Base-by-base conservation (phyloP, 2,329 filamentous ascomycete genomes). In the Coniochaeta sp. region DNA sequence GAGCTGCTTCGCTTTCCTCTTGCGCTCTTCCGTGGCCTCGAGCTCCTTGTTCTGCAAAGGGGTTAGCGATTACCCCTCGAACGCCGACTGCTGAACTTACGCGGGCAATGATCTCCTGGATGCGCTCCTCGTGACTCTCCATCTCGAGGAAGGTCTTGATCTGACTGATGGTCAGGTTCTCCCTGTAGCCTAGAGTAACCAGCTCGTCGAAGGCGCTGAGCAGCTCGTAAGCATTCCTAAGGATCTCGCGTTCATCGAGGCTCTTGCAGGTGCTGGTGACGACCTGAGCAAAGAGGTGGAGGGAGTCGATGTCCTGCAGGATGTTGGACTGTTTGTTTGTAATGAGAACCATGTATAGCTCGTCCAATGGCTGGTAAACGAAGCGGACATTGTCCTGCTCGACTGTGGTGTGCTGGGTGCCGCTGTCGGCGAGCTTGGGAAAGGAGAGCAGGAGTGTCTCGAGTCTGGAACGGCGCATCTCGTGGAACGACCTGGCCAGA, bases 251-350 rank as follows among this genome's bases (percentile, higher is more conserved):
- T 76, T 99, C 95, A 64, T 99, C 95, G 55, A 97, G 71, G 61
- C 83, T 95, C 75, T 92, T 95, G 83, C 94, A 99, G 65, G 95
- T 92, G 71, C 89, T 96, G 54, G 89, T 90, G 52, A 96, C 94
- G 14, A 99, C 92, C 75, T 99, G 94, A 54, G 92, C 92, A 68
- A 99, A 99, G 18, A 99, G 81, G 70, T 99, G 95, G 55, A 99
- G 82, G 54, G 94, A 96, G 73, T 97, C 94, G 70, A 99, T 99
- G 71, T 99, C 94, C 74, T 99, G 94, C 49, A 99, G 81, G 61
- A 99, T 99, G 74, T 99, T 99, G 71, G 92, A 97, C 77, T 97
- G 94, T 63, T 91, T 88, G 78, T 99, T 99, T 70, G 95, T 99
- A 73, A 99, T 97, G 65, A 99, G 84, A 59, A 99, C 92, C 83